Percentiles rank a stretch among this genome's conserved stretches.
These are phyloP conservation scores for Amanita pseudoporphyria DNA, from an alignment of 768 basidiomycete genomes.

Conservation along the genomic window DNA sequence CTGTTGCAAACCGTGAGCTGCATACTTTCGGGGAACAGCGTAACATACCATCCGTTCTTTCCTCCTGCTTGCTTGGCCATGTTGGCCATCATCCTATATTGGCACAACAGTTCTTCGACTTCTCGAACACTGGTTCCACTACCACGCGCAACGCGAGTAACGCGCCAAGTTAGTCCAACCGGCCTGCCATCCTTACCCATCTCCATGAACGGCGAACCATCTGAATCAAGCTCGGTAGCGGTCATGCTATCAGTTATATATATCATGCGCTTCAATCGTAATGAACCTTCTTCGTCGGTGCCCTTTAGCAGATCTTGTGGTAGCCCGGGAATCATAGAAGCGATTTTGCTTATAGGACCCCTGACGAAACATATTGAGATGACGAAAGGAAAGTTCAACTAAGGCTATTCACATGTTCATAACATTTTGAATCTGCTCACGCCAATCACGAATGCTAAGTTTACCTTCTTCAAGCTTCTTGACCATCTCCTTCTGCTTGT, in stretches of 20 bases:
- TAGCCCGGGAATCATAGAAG: conserved; percentile 97
- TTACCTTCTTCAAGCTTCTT: conserved; percentile 98
- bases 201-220: conserved; percentile 87
- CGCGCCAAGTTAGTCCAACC: conserved; percentile 80
- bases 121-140: conserved; percentile 93
- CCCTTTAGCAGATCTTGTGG: conserved; percentile 87
- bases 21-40: background rate
- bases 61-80: conserved; percentile 98
- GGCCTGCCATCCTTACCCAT: conserved; percentile 77
- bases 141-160: conserved; percentile 83
- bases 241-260: conserved; percentile 99
- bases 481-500: conserved; percentile 95
- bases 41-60: conserved; percentile 82
- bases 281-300: conserved; percentile 85
- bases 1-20: conserved; percentile 22
- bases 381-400: conserved; percentile 17
- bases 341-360: conserved; percentile 98
- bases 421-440: conserved; percentile 93
- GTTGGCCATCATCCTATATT: conserved; percentile 98
- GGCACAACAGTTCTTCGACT: conserved; percentile 95
- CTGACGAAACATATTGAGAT: conserved; percentile 31
- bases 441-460: conserved; percentile 93
- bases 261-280: conserved; percentile 94
- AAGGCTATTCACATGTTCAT: conserved; percentile 74
- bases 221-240: conserved; percentile 85